These are phyloP conservation scores for Casaregolazyma lundiana DNA, from an alignment of 1,139 yeast genomes.

Conservation along the genomic window DNA sequence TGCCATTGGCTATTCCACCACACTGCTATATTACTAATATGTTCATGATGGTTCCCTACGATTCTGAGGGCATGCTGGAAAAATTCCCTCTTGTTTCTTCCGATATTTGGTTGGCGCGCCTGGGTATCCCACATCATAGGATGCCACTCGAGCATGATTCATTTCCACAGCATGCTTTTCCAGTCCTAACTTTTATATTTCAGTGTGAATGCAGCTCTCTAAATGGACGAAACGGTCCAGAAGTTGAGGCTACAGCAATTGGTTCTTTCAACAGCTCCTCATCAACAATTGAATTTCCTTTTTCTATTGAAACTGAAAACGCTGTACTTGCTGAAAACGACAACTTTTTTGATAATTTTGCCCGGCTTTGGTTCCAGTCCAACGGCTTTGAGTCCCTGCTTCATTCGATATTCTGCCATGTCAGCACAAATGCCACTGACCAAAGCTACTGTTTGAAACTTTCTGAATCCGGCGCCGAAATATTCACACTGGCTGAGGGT, in stretches of 20 bases:
- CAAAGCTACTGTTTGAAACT: constrained; percentile 25
- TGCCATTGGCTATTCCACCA: constrained; percentile 25
- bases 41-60: constrained; percentile 22
- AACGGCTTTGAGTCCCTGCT: constrained; percentile 22
- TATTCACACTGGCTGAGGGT: constrained; percentile 12
- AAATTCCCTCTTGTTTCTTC: constrained; percentile 17
- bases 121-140: constrained; percentile 17
- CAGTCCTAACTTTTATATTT: constrained; percentile 22
- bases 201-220: constrained; percentile 16
- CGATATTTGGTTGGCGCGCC: constrained; percentile 18
- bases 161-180: constrained; percentile 14
- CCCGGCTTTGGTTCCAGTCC: constrained; percentile 22
- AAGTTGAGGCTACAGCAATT: too few relatives aligned
- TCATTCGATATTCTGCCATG: constrained; percentile 26
- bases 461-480: constrained; percentile 12
- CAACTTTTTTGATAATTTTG: constrained; percentile 25
- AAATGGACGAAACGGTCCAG: constrained; percentile 4
- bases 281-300: not conserved
- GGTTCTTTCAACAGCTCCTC: not conserved
- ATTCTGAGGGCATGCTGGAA: constrained; percentile 3
- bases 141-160: constrained; percentile 21
- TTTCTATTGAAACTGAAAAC: constrained; percentile 23
- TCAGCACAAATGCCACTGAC: constrained; percentile 20
- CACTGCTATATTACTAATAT: constrained; percentile 22
- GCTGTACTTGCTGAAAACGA: constrained; percentile 23